phyloP scores from a whole-genome alignment of 257 asterid genomes.

The Solanum sitiens region DNA sequence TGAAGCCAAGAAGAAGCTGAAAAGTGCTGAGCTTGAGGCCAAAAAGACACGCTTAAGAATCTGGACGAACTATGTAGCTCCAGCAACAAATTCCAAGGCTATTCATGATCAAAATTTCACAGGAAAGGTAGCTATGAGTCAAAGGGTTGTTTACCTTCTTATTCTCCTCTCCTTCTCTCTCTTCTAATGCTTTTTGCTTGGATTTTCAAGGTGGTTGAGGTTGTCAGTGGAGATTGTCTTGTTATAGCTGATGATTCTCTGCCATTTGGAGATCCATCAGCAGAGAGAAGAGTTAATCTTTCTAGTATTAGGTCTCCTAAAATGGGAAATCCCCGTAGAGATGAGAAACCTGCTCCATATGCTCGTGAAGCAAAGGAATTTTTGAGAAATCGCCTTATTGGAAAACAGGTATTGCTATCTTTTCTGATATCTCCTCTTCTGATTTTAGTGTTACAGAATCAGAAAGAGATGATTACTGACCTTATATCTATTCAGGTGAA shows the following conservation, averaged over 20 bases:
- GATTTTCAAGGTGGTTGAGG: conserved; percentile 78
- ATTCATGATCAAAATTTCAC: conserved; percentile 92
- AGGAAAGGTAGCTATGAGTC: conserved; percentile 53
- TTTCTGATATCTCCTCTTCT: neutral
- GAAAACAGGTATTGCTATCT: conserved; percentile 56
- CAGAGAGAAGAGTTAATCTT: conserved; percentile 90
- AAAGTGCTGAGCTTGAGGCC: conserved; percentile 81
- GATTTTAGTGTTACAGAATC: neutral
- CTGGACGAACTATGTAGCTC: conserved; percentile 88
- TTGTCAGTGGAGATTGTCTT: conserved; percentile 69
- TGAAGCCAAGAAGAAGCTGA: conserved; percentile 61
- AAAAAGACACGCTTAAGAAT: conserved; percentile 65
- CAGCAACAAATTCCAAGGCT: conserved; percentile 82
- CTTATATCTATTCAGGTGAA: conserved; percentile 45
- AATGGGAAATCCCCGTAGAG: conserved; percentile 94
- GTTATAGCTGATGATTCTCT: conserved; percentile 84
- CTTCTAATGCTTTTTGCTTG: neutral
- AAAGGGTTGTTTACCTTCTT: neutral
- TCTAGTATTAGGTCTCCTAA: conserved; percentile 94
- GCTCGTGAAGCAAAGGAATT: conserved; percentile 98
- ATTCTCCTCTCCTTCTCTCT: neutral
- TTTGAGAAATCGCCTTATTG: conserved; percentile 79
- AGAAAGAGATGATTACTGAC: neutral
- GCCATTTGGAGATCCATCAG: conserved; percentile 88
- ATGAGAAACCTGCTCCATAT: conserved; percentile 87